These are phyloP conservation scores for Lolium perenne DNA, from an alignment of 176 grass and related monocot genomes.

Conservation along the genomic window DNA sequence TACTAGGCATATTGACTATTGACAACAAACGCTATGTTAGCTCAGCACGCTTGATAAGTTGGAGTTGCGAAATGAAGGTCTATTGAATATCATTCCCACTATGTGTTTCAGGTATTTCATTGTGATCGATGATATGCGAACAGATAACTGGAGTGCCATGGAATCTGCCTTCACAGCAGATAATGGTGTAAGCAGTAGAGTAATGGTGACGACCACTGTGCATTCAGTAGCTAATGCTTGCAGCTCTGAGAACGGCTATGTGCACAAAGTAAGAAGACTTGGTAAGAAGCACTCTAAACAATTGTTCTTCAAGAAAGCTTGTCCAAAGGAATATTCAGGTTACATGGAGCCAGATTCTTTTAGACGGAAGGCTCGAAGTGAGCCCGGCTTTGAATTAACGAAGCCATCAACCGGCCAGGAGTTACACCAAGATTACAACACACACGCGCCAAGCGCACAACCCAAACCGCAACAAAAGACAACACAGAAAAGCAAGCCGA, in stretches of 20 bases:
- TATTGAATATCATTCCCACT: too few species aligned
- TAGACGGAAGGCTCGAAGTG: too few species aligned
- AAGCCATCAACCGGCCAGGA: too few species aligned
- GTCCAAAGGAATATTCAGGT: slow-evolving; percentile 7
- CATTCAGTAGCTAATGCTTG: slow-evolving; percentile 33
- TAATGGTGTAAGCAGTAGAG: slow-evolving; percentile 8
- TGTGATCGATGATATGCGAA: slow-evolving; percentile 16
- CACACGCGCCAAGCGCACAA: too few species aligned
- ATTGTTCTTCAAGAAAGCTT: slow-evolving; percentile 36
- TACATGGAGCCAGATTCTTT: slow-evolving; percentile 14
- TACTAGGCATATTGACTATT: too few species aligned
- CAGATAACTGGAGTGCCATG: slow-evolving; percentile 5
- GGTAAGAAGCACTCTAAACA: neutral
- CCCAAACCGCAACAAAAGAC: too few species aligned
- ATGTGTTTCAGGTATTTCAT: slow-evolving; percentile 16
- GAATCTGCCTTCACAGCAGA: neutral
- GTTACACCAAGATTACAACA: too few species aligned
- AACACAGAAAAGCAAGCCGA: too few species aligned
- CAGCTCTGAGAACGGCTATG: neutral
- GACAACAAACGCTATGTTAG: too few species aligned
- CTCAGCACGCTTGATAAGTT: too few species aligned
- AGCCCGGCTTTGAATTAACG: too few species aligned
- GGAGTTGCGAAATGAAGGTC: too few species aligned
- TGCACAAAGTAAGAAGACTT: slow-evolving; percentile 28
- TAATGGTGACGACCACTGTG: slow-evolving; percentile 9